Evolutionary conservation across 1,139 yeast genomes (phyloP), one percentile per base, ranked within the genome.

Genomic region (Maudiozyma humilis): DNA sequence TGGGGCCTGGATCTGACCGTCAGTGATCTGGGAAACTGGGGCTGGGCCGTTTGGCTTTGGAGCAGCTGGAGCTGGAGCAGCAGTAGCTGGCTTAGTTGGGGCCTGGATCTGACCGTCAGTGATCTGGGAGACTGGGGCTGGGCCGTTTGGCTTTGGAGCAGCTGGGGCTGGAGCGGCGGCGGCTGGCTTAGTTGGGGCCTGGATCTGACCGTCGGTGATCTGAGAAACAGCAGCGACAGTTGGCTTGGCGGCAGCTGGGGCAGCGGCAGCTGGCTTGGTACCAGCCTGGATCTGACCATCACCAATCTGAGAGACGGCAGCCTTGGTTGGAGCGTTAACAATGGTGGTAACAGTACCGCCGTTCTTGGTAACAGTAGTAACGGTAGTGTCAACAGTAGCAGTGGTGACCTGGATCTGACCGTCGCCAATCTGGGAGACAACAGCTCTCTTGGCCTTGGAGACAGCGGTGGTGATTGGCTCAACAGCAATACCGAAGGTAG

Each of bases 401-500:
- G 43, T 49, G 15, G 68, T 16, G 14, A 17, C 30, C 14, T 32
- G 25, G 60, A 43, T 35, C 37, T 44, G 44, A 38, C 44, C 47
- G n/a, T 44, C 42, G 35, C 29, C 37, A n/a, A 45, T 45, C 38
- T 45, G 47, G 17, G 47, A 44, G 16, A 38, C 19, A 8, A 41
- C 38, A 33, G 60, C 61, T 13, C 64, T 67, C 30, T 61, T 48
- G 47, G 50, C 49, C 33, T 78, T 59, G 50, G 65, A 59, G 56
- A 59, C 65, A 41, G 68, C 54, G 41, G 73, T 51, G 27, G 70
- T 56, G 44, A 74, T 58, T 53, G 84, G 78, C 45, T 69, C 66
- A 51, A 82, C 77, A 53, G 82, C 84, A 56, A 82, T 81, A 70
- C 91, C 91, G 57, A 82, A 82, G 41, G 74, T 69, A 43, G 69